phyloP scores from a whole-genome alignment of 1,139 yeast genomes.

The Protomyces gravidus region DNA sequence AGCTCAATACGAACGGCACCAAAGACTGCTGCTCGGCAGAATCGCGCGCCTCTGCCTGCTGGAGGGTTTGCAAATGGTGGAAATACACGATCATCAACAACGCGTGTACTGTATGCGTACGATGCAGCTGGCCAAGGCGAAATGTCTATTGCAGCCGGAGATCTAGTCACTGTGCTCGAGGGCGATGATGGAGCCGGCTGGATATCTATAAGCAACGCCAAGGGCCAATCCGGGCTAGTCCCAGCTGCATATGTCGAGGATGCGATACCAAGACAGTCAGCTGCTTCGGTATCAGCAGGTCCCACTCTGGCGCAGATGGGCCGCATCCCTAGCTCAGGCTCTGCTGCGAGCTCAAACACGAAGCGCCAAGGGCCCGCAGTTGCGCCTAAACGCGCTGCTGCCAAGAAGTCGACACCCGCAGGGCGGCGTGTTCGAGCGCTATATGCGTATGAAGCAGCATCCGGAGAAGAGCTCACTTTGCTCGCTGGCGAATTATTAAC shows the following conservation, averaged over 20 bases:
- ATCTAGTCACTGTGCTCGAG: slow-evolving; percentile 54
- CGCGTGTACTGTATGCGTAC: slow-evolving; percentile 53
- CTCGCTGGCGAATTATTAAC: slow-evolving; percentile 70
- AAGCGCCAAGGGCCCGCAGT: slow-evolving; percentile 70
- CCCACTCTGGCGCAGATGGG: neutral
- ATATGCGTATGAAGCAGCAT: slow-evolving; percentile 76
- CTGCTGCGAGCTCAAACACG: slow-evolving; percentile 33
- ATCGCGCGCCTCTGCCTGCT: slow-evolving; percentile 19
- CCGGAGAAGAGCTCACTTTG: slow-evolving; percentile 73
- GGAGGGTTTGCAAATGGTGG: slow-evolving; percentile 20
- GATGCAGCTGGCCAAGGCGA: slow-evolving; percentile 74
- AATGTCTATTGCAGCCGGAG: slow-evolving; percentile 58
- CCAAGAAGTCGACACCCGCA: slow-evolving; percentile 37
- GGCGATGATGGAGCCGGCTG: slow-evolving; percentile 92
- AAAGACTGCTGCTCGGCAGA: neutral
- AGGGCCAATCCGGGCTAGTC: slow-evolving; percentile 63
- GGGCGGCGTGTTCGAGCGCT: slow-evolving; percentile 64
- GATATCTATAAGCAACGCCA: slow-evolving; percentile 54
- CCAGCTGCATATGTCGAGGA: slow-evolving; percentile 80
- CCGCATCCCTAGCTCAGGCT: slow-evolving; percentile 4
- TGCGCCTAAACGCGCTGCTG: slow-evolving; percentile 77
- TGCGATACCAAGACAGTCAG: slow-evolving; percentile 19
- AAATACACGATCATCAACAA: slow-evolving; percentile 40
- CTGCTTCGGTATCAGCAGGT: neutral
- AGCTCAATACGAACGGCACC: slow-evolving; percentile 30